Base-by-base conservation (phyloP, 768 basidiomycete genomes). In the Chalciporus chontae region DNA sequence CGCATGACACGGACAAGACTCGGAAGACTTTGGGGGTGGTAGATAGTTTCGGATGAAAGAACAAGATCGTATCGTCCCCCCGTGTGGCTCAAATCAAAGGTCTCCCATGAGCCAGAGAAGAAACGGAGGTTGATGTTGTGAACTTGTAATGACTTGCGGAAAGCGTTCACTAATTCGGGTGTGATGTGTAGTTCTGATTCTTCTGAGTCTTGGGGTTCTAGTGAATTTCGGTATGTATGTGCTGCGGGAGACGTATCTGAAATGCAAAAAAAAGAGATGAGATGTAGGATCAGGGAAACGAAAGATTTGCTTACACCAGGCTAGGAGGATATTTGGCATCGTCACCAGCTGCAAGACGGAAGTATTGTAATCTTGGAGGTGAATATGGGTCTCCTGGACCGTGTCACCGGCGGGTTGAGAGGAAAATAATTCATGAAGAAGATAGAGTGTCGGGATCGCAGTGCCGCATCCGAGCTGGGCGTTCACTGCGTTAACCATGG, bases 31-130 rank as follows among this genome's bases (percentile, higher is more conserved):
- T 81, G 77, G 10, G 74, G 69, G 23, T 82, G 75, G 62, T 99
- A 98, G 18, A 98, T 91, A 36, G 95, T 98, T 70, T 99, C 95
- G 21, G 90, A 90, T 0, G 93, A 92, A 43, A 98, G 70, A 2
- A 96, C 72, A 38, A 94, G 55, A 58, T 93, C 79, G 68, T 87
- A 92, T 3, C 56, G 62, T 8, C 71, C 71, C 13, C 67, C 67
- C 1, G 68, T 40, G 8, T 34, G 51, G 13, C 45, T 21, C 1
- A 73, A 53, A 49, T 77, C 68, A 51, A 84, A 83, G 9, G 70
- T 63, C 15, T 73, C 69, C 95, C 95, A 99, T 14, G 87, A 79
- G 2, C 95, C 94, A 18, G 83, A 77, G 61, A 85, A 91, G 69
- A 97, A 89, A 18, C 77, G 74, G 9, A 99, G 63, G 24, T 73